These are phyloP conservation scores for Sporodiniella umbellata DNA, from an alignment of 371 early-diverging fungal genomes.

Conservation along the genomic window DNA sequence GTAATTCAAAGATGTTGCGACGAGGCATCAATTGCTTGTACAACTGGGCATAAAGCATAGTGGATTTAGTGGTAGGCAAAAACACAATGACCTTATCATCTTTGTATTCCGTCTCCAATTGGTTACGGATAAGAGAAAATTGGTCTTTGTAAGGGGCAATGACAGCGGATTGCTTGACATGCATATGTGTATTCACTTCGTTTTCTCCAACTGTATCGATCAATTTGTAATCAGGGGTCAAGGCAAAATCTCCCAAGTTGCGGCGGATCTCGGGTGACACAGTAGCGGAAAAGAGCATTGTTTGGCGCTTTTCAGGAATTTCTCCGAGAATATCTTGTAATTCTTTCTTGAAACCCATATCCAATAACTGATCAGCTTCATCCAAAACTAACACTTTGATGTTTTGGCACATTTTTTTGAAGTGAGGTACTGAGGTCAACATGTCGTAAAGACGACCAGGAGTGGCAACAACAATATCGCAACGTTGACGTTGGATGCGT, in stretches of 20 bases:
- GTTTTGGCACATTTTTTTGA: conserved; percentile 55
- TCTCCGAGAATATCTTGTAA: conserved; percentile 76
- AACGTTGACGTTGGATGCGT: conserved; percentile 56
- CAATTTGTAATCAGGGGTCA: conserved; percentile 66
- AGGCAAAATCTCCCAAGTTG: conserved; percentile 66
- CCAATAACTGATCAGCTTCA: conserved; percentile 98
- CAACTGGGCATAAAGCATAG: conserved; percentile 70
- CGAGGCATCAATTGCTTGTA: conserved; percentile 47
- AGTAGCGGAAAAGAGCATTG: conserved; percentile 98
- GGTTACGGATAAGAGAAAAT: conserved; percentile 56
- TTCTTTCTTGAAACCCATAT: conserved; percentile 97
- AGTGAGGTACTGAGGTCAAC: conserved; percentile 59
- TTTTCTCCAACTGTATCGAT: conserved; percentile 87
- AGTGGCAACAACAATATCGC: conserved; percentile 93
- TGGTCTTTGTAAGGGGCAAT: conserved; percentile 65
- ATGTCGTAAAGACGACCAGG: conserved; percentile 94
- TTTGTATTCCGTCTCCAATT: conserved; percentile 49
- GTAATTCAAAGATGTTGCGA: conserved; percentile 64
- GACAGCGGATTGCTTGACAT: conserved; percentile 75
- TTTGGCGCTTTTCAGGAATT: conserved; percentile 87
- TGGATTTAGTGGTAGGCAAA: conserved; percentile 79
- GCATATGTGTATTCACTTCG: conserved; percentile 72
- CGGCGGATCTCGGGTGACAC: conserved; percentile 78
- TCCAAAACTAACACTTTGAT: conserved; percentile 88
- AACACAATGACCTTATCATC: conserved; percentile 89